Conservation (phyloP, 345 rosid species). For the Corchorus capsularis region DNA sequence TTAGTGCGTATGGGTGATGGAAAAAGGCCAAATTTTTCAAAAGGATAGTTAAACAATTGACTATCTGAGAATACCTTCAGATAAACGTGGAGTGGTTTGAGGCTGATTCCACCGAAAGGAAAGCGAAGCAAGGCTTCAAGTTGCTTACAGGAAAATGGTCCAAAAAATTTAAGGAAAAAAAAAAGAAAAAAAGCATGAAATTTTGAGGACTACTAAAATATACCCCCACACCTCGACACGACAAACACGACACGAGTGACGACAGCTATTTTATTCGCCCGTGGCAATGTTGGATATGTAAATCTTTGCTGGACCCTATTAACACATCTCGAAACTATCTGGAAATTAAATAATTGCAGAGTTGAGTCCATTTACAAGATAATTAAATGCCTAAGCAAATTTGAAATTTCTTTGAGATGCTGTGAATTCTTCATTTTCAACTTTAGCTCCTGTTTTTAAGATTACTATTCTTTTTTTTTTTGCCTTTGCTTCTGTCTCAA, state of each 20-base stretch:
- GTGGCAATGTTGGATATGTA: not conserved
- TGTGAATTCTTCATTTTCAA: not conserved
- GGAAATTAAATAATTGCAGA: not conserved
- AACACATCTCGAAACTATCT: not conserved
- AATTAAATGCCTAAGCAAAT: not conserved
- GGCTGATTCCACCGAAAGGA: not conserved
- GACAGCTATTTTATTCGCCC: not conserved
- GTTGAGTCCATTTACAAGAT: not conserved
- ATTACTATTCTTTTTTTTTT: not conserved
- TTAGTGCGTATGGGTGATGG: too few species aligned
- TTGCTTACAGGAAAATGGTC: not conserved
- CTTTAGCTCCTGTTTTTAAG: not conserved
- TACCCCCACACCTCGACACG: conserved; percentile 1
- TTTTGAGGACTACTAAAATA: not conserved
- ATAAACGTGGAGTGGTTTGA: not conserved
- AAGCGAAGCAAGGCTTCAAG: not conserved
- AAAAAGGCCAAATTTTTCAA: not conserved
- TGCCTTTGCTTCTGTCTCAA: not conserved
- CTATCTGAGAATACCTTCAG: not conserved
- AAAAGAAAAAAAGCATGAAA: too few species aligned
- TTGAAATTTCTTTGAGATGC: not conserved
- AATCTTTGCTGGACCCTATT: not conserved
- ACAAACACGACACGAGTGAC: not conserved
- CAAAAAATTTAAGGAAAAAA: not conserved
- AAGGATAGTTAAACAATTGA: not conserved